A percentile compares a stretch with the other conserved stretches of the same genome.
phyloP scores from a whole-genome alignment of 1,284 basidiomycete species.

The Leccinum fuscescens region DNA sequence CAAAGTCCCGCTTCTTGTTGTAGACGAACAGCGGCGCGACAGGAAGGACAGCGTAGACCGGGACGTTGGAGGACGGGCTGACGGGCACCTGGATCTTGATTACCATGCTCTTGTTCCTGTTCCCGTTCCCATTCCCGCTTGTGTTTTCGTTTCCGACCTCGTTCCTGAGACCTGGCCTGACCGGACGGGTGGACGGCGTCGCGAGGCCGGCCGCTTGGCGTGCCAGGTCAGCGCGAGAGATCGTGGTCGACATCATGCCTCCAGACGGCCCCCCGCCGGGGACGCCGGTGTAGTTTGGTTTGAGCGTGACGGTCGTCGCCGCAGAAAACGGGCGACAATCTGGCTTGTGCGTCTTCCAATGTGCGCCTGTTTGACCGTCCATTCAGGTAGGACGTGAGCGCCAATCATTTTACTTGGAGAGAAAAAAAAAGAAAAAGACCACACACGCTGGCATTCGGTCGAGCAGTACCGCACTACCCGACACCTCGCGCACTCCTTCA shows the following conservation, averaged over 20 bases:
- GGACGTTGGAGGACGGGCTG: conserved; percentile 1
- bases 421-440: not conserved
- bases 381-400: not conserved
- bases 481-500: conserved; percentile 48
- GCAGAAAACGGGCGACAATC: conserved; percentile 44
- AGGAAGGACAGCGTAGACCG: not conserved
- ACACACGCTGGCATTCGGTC: conserved; percentile 50
- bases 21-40: conserved; percentile 43
- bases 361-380: conserved; percentile 33
- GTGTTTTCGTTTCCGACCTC: not conserved
- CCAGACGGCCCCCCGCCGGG: not conserved
- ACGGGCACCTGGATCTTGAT: conserved; percentile 54
- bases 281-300: conserved; percentile 38
- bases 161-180: conserved; percentile 16
- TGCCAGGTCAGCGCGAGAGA: conserved; percentile 35
- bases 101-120: conserved; percentile 42
- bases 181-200: conserved; percentile 4
- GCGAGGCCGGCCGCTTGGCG: conserved; percentile 37
- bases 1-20: conserved; percentile 51
- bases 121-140: not conserved
- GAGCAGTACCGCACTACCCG: conserved; percentile 50
- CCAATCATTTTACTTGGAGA: not conserved
- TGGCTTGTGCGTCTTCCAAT: conserved; percentile 51
- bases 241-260: conserved; percentile 12
- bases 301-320: conserved; percentile 44